Evolutionary conservation across 805 yeast species (phyloP).

Genomic region (Kregervanrija delftensis): DNA sequence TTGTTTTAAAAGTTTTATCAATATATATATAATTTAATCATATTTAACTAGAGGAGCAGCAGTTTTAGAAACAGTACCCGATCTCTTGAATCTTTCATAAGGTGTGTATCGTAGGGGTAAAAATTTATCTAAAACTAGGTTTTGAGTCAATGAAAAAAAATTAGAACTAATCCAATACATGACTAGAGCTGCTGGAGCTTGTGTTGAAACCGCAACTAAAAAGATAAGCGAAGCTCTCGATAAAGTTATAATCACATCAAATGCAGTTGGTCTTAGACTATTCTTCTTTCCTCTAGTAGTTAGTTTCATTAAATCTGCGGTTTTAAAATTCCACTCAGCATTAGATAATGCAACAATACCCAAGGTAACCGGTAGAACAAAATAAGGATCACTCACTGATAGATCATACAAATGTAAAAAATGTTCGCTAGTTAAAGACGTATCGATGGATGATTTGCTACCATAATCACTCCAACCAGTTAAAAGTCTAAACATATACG

Average conservation of each 20-base stretch:
- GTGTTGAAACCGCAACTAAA: constrained; percentile 76
- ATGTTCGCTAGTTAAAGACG: constrained; percentile 45
- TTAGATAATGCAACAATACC: constrained; percentile 71
- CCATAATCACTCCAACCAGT: constrained; percentile 54
- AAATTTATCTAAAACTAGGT: constrained; percentile 56
- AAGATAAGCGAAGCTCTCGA: constrained; percentile 72
- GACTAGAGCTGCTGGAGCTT: constrained; percentile 77
- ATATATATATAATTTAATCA: not conserved
- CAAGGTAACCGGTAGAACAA: constrained; percentile 59
- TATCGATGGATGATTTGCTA: constrained; percentile 39
- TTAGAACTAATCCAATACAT: constrained; percentile 92
- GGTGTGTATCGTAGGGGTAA: constrained; percentile 55
- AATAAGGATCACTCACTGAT: constrained; percentile 52
- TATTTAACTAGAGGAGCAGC: constrained; percentile 8
- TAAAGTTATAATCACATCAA: constrained; percentile 59
- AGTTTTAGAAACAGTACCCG: constrained; percentile 6
- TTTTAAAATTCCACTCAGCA: constrained; percentile 72
- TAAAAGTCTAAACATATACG: constrained; percentile 65
- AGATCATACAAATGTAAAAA: constrained; percentile 56
- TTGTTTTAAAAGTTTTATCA: not conserved
- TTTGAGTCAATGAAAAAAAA: constrained; percentile 67
- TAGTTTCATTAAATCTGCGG: constrained; percentile 46
- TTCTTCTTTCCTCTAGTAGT: constrained; percentile 34
- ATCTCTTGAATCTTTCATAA: constrained; percentile 21
- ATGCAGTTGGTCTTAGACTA: constrained; percentile 46